phyloP scores from a whole-genome alignment of 1,139 yeast species.

The Magnusiomyces fungicola region DNA sequence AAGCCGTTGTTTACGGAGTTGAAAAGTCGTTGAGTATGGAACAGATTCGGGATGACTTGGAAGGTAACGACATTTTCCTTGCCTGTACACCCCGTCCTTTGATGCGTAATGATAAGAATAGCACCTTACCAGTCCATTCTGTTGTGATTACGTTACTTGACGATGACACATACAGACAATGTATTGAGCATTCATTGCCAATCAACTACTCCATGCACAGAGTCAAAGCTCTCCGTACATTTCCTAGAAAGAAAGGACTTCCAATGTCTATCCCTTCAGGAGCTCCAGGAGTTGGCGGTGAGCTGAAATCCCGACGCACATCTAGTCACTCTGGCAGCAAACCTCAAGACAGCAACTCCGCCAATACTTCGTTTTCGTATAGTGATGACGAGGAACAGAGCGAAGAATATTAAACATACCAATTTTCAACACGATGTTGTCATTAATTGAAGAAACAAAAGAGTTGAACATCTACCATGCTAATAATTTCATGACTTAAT shows the following conservation, averaged over 20 bases:
- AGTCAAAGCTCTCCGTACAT: constrained; percentile 10
- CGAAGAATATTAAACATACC: background rate
- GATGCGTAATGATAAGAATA: constrained; percentile 4
- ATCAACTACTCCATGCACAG: constrained; percentile 8
- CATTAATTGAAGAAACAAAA: background rate
- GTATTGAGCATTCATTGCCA: constrained; percentile 9
- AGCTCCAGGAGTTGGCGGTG: background rate
- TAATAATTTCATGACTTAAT: too few species aligned
- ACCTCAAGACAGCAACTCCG: background rate
- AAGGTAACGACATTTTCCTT: constrained; percentile 3
- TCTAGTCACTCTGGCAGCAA: background rate
- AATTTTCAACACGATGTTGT: background rate
- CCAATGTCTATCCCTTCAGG: background rate
- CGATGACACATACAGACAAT: constrained; percentile 5
- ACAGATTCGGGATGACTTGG: constrained; percentile 9
- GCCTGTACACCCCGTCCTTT: constrained; percentile 12
- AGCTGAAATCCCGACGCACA: background rate
- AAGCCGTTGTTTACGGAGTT: constrained; percentile 13
- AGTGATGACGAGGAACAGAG: background rate
- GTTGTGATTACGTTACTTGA: constrained; percentile 9
- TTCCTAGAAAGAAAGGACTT: background rate
- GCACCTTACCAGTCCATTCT: constrained; percentile 7
- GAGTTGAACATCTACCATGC: background rate
- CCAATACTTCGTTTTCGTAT: background rate
- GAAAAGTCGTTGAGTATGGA: constrained; percentile 9